These are phyloP conservation scores for Debaryomyces subglobosus DNA, from an alignment of 1,139 yeast genomes.

Conservation along the genomic window DNA sequence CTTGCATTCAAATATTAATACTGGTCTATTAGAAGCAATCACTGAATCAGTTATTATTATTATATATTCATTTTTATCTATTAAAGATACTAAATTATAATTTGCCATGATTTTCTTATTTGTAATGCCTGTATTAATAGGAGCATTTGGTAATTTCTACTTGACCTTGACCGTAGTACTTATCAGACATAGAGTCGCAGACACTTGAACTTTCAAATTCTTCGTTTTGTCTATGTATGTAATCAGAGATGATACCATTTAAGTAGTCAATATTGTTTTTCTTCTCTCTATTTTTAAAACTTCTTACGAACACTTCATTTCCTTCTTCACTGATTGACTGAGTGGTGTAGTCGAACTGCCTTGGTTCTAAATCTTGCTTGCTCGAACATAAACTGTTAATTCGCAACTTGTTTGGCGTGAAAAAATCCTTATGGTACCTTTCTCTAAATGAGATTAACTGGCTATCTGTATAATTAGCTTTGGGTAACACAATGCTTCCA, in stretches of 20 bases:
- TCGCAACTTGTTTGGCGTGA: not conserved
- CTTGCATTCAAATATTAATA: too few relatives aligned
- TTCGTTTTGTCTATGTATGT: not conserved
- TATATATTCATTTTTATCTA: too few relatives aligned
- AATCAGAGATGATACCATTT: not conserved
- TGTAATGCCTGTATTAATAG: too few relatives aligned
- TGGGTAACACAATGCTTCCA: constrained; percentile 6
- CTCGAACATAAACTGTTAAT: not conserved
- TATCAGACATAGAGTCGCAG: not conserved
- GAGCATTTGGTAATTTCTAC: too few relatives aligned
- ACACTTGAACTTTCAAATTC: constrained; percentile 2
- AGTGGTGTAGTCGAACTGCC: not conserved
- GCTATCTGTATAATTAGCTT: constrained; percentile 4
- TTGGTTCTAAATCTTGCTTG: not conserved
- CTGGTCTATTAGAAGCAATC: too few relatives aligned
- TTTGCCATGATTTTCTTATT: too few relatives aligned
- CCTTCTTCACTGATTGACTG: not conserved
- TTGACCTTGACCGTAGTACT: not conserved
- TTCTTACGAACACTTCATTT: not conserved
- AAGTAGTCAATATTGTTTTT: not conserved
- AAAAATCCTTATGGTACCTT: not conserved
- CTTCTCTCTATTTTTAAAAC: not conserved
- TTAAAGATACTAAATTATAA: too few relatives aligned
- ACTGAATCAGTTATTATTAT: too few relatives aligned
- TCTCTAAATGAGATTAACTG: constrained; percentile 1